Percentiles rank a stretch among this genome's conserved stretches.
Conservation (phyloP, 1,284 basidiomycete genomes). For the Singerocomus inundabilis region DNA sequence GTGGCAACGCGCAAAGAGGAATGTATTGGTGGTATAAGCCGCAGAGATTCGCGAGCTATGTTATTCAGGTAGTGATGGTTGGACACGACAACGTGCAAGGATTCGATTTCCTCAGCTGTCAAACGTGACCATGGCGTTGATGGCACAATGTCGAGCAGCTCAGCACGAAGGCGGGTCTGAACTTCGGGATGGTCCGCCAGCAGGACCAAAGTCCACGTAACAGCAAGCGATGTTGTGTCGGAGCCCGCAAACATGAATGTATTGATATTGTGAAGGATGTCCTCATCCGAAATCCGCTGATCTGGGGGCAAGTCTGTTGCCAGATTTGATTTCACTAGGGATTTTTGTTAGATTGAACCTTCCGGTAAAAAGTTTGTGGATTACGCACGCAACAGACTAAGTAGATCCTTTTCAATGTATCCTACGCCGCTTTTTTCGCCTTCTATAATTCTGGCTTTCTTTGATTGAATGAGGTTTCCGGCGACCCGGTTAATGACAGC, state of each 20-base stretch:
- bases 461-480: slow-evolving; percentile 67
- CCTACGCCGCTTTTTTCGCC: slow-evolving; percentile 47
- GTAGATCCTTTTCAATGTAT: slow-evolving; percentile 59
- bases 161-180: slow-evolving; percentile 63
- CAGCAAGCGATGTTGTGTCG: slow-evolving; percentile 75
- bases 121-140: slow-evolving; percentile 39
- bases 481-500: slow-evolving; percentile 64
- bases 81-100: slow-evolving; percentile 56
- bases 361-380: background rate
- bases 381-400: slow-evolving; percentile 61
- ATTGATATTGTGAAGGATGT: slow-evolving; percentile 79
- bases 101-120: slow-evolving; percentile 57
- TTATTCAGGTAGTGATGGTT: slow-evolving; percentile 75
- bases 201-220: slow-evolving; percentile 75
- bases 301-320: slow-evolving; percentile 60
- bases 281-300: slow-evolving; percentile 76
- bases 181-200: slow-evolving; percentile 62
- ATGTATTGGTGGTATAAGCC: slow-evolving; percentile 78
- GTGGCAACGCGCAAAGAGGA: slow-evolving; percentile 74
- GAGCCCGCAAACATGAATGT: slow-evolving; percentile 87
- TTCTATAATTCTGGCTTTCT: slow-evolving; percentile 63
- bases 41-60: slow-evolving; percentile 69
- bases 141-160: slow-evolving; percentile 49
- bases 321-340: slow-evolving; percentile 71
- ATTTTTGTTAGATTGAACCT: slow-evolving; percentile 6